These are phyloP conservation scores for Huntiella decipiens DNA, from an alignment of 2,329 filamentous ascomycete genomes.

Conservation along the genomic window DNA sequence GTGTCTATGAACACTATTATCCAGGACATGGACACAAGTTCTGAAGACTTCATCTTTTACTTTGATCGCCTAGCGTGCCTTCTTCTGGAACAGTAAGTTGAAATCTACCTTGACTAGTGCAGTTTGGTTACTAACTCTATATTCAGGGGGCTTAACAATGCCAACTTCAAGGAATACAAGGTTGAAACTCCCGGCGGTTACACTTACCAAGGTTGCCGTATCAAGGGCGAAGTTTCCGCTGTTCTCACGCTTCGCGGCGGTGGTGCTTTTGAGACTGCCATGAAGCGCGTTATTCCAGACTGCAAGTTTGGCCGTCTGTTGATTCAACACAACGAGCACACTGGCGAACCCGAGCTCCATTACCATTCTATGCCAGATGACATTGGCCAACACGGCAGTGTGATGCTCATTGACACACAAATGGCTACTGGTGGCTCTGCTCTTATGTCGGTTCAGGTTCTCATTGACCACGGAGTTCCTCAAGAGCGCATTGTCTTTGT, in stretches of 20 bases:
- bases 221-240: conserved; percentile 59
- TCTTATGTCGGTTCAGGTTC: conserved; percentile 89
- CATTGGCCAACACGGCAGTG: conserved; percentile 56
- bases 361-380: conserved; percentile 64
- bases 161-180: conserved; percentile 43
- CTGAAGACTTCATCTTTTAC: conserved; percentile 94
- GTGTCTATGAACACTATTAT: conserved; percentile 80
- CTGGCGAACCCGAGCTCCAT: conserved; percentile 82
- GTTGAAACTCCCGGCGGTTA: conserved; percentile 54
- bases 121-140: neutral
- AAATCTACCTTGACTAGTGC: neutral
- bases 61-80: conserved; percentile 79
- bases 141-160: conserved; percentile 55
- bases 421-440: conserved; percentile 77
- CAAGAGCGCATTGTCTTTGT: conserved; percentile 79
- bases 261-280: conserved; percentile 67
- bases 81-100: conserved; percentile 52
- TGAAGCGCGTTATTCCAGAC: conserved; percentile 82
- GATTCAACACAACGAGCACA: conserved; percentile 72
- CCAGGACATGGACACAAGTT: conserved; percentile 55
- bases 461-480: conserved; percentile 79
- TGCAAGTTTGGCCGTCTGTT: conserved; percentile 75
- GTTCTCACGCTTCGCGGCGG: conserved; percentile 81
- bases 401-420: conserved; percentile 78
- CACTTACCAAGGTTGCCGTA: conserved; percentile 51